Percentiles rank a stretch among this genome's conserved stretches.
These are phyloP conservation scores for Mortierella sp. DNA, from an alignment of 371 early-diverging fungal species.

Conservation along the genomic window DNA sequence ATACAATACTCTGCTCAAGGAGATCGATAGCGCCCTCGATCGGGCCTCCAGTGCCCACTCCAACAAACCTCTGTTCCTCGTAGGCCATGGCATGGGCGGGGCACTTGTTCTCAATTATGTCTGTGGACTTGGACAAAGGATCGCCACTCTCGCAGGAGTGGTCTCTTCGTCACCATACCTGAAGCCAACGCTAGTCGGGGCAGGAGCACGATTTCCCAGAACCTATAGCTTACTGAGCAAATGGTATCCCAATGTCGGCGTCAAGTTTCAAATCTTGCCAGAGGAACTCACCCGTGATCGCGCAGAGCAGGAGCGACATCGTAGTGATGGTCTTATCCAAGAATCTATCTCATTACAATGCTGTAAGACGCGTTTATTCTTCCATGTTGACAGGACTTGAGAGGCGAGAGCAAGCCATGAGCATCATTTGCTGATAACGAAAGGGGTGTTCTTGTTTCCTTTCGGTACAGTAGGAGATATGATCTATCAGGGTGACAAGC, in stretches of 20 bases:
- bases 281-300: conserved; percentile 38
- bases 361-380: no score
- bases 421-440: no score
- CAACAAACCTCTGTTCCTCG: conserved; percentile 25
- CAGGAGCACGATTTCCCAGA: conserved; percentile 25
- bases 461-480: conserved; percentile 30
- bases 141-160: conserved; percentile 25
- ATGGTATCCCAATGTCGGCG: conserved; percentile 35
- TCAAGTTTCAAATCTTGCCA: conserved; percentile 14
- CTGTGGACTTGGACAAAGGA: conserved; percentile 34
- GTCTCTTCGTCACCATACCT: conserved; percentile 38
- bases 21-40: conserved; percentile 39
- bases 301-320: conserved; percentile 22
- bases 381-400: no score
- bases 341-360: conserved; percentile 35
- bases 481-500: conserved; percentile 48
- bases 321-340: conserved; percentile 26
- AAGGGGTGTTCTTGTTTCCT: neutral
- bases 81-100: conserved; percentile 52
- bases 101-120: conserved; percentile 43
- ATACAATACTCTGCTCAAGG: conserved; percentile 32
- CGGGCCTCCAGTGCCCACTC: conserved; percentile 20
- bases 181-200: conserved; percentile 24
- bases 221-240: conserved; percentile 35
- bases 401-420: no score